Evolutionary conservation across 345 rosid genomes (phyloP), one percentile per base, ranked within the genome.

Genomic region (Raphanus raphanistrum): DNA sequence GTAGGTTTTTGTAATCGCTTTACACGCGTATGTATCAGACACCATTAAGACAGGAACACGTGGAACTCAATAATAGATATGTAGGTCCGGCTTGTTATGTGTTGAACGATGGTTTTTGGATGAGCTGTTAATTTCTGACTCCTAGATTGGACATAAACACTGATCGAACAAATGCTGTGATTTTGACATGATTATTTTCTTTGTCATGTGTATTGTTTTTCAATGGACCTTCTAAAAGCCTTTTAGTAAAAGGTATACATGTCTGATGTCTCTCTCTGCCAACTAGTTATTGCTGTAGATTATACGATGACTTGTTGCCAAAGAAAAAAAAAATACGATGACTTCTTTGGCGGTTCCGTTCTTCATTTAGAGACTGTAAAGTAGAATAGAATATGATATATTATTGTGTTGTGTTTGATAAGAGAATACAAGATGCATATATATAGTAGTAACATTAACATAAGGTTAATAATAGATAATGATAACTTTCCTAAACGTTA

Each of bases 101-200:
- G 67, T 41, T 57, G 25, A 52, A 52, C 17, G 4, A 41, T 17
- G 57, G 28, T 63, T 63, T 73, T 70, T 28, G 25, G 71, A 63
- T 79, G 82, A 79, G 78, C 71, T 79, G 82, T 73, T 68, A 4
- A 0, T 72, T 72, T 60, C 60, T 66, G 73, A 78, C 73, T 72
- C 64, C 58, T 78, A 26, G 64, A 48, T 59, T 78, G 73, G 77
- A 66, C 69, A 32, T 26, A 71, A 10, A 15, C 33, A 52, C 2
- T 21, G 21, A 50, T 45, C 55, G 21, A 50, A n/a, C n/a, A 15
- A 50, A 5, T n/a, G 17, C 55, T n/a, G 55, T 13, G 55, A 50
- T 50, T 50, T 5, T 50, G 21, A 50, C 55, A 50, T n/a, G 7
- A n/a, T n/a, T n/a, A 16, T n/a, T 52, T 52, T 52, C 25, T 2